Conservation (phyloP, 768 basidiomycete genomes). For the Collybia mongolica region DNA sequence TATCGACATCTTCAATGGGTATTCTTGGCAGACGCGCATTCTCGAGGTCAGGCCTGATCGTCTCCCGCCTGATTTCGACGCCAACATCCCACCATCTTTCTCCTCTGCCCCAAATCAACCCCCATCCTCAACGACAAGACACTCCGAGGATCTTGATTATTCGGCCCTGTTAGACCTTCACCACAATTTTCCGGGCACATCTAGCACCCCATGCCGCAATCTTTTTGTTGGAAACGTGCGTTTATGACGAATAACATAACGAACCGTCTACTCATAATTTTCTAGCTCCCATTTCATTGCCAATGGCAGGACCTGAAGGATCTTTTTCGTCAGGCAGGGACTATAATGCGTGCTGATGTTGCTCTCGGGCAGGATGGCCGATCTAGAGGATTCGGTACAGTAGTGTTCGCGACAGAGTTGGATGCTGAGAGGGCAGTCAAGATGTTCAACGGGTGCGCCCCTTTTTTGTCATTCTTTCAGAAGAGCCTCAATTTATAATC, state of each 20-base stretch:
- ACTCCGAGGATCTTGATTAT: conserved; percentile 14
- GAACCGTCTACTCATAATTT: conserved; percentile 11
- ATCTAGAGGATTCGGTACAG: conserved; percentile 91
- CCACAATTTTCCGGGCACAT: conserved; percentile 22
- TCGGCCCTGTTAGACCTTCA: conserved; percentile 23
- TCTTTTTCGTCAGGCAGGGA: conserved; percentile 88
- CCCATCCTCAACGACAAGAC: neutral
- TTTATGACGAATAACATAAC: conserved; percentile 14
- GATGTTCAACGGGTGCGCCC: conserved; percentile 86
- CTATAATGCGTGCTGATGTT: conserved; percentile 88
- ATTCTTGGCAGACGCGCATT: conserved; percentile 92
- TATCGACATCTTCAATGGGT: conserved; percentile 95
- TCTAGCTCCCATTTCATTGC: conserved; percentile 85
- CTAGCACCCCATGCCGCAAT: conserved; percentile 42
- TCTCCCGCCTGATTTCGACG: conserved; percentile 62
- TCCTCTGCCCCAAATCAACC: conserved; percentile 6
- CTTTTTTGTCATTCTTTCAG: neutral
- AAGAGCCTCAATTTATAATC: neutral
- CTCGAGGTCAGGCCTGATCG: conserved; percentile 92
- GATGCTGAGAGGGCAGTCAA: conserved; percentile 84
- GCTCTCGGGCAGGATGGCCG: conserved; percentile 86
- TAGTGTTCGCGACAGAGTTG: conserved; percentile 77
- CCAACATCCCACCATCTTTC: conserved; percentile 20
- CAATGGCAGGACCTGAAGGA: conserved; percentile 99
- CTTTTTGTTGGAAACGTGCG: conserved; percentile 90